Evolutionary conservation across 2,329 filamentous ascomycete species (phyloP).

Genomic region (Metarhizium brunneum): DNA sequence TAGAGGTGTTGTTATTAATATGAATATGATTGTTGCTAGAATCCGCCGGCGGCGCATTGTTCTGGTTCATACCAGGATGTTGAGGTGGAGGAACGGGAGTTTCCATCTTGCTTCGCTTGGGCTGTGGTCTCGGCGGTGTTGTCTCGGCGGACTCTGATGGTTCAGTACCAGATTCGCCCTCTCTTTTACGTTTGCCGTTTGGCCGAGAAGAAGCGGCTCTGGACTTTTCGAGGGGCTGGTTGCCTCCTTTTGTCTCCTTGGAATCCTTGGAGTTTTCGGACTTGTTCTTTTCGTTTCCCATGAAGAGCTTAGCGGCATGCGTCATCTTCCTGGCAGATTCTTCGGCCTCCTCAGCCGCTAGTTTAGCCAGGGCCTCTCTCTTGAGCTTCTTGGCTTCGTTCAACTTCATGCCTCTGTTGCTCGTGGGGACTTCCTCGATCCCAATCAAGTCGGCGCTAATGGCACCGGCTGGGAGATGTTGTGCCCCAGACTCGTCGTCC

Average conservation of each 20-base stretch:
- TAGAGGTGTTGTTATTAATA: constrained; percentile 11
- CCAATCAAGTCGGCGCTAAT: constrained; percentile 48
- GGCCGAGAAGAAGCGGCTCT: constrained; percentile 22
- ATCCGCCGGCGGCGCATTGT: constrained; percentile 18
- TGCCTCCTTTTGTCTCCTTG: constrained; percentile 2
- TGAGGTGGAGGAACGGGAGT: constrained; percentile 43
- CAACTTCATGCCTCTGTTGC: constrained; percentile 67
- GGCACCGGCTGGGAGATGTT: constrained; percentile 49
- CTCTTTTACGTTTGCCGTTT: constrained; percentile 37
- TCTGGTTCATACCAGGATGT: constrained; percentile 21
- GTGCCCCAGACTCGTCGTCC: constrained; percentile 40
- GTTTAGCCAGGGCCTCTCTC: constrained; percentile 52
- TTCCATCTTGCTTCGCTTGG: constrained; percentile 47
- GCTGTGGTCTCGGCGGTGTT: constrained; percentile 26
- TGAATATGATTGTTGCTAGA: constrained; percentile 10
- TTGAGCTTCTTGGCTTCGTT: constrained; percentile 72
- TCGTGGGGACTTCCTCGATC: constrained; percentile 53
- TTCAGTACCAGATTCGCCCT: constrained; percentile 19
- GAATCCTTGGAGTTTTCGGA: neutral
- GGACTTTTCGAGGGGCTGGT: constrained; percentile 16
- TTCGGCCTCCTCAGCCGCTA: constrained; percentile 53
- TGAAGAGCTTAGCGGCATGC: constrained; percentile 36
- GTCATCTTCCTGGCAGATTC: constrained; percentile 45
- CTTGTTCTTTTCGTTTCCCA: constrained; percentile 15
- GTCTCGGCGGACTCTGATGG: constrained; percentile 18